Evolutionary conservation across 2,329 filamentous ascomycete genomes (phyloP).

Genomic region (Pseudocercospora fuligena): DNA sequence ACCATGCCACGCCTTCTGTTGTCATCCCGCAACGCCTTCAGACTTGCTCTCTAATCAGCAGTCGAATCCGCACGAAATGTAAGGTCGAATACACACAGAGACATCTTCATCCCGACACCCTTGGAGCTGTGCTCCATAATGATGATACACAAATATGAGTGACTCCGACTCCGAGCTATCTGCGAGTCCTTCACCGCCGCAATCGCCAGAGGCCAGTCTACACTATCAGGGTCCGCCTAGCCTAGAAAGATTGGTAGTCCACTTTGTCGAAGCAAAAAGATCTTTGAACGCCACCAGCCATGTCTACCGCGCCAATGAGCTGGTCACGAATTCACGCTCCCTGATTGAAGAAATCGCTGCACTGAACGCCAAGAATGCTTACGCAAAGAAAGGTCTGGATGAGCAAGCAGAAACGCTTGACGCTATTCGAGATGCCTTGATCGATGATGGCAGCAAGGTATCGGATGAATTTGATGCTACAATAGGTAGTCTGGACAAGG

Average conservation of each 20-base stretch:
- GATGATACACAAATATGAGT: slow-evolving; percentile 15
- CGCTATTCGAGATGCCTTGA: slow-evolving; percentile 50
- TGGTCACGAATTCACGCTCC: slow-evolving; percentile 75
- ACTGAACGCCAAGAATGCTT: slow-evolving; percentile 60
- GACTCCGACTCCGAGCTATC: slow-evolving; percentile 33
- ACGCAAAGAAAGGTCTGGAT: slow-evolving; percentile 48
- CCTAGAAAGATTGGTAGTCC: slow-evolving; percentile 79
- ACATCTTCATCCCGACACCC: neutral
- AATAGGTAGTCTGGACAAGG: slow-evolving; percentile 61
- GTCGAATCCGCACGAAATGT: neutral
- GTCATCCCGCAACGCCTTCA: neutral
- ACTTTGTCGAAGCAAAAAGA: slow-evolving; percentile 85
- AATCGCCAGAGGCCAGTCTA: slow-evolving; percentile 48
- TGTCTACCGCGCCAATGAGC: slow-evolving; percentile 84
- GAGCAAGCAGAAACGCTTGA: slow-evolving; percentile 51
- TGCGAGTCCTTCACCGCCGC: slow-evolving; percentile 40
- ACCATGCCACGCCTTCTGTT: neutral
- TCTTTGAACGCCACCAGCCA: slow-evolving; percentile 80
- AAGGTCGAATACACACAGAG: neutral
- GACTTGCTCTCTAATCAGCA: neutral
- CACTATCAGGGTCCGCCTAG: slow-evolving; percentile 45
- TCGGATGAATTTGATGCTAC: slow-evolving; percentile 50
- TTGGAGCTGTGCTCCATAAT: slow-evolving; percentile 4
- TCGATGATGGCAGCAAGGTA: slow-evolving; percentile 48
- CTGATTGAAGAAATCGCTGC: slow-evolving; percentile 80